Conservation (phyloP, 23 red algal genomes). For the Gracilaria caudata region DNA sequence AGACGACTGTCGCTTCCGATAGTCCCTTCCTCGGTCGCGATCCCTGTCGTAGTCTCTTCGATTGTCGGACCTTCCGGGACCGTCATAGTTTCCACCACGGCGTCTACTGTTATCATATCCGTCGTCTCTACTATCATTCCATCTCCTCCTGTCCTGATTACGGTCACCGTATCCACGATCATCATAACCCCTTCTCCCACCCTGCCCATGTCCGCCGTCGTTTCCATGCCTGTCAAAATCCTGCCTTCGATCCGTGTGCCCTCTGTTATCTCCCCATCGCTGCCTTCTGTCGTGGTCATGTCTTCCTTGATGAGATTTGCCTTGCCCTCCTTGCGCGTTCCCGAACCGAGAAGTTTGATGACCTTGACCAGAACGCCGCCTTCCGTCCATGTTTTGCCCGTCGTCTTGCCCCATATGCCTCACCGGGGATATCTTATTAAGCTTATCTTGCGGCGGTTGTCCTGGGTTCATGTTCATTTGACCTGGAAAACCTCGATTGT, state of each 20-base stretch:
- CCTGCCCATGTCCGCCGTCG: slow-evolving; percentile 37
- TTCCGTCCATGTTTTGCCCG: slow-evolving; percentile 20
- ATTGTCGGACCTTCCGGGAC: slow-evolving; percentile 22
- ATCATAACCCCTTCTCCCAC: slow-evolving; percentile 27
- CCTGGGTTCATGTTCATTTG: slow-evolving; percentile 28
- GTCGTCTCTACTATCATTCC: slow-evolving; percentile 32
- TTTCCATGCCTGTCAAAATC: slow-evolving; percentile 39
- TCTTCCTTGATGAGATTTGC: slow-evolving; percentile 32
- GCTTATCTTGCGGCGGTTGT: slow-evolving; percentile 25
- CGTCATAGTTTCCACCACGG: slow-evolving; percentile 41
- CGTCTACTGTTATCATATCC: slow-evolving; percentile 30
- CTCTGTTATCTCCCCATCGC: slow-evolving; percentile 46
- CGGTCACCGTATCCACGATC: slow-evolving; percentile 51
- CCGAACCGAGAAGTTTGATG: slow-evolving; percentile 37
- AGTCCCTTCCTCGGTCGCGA: slow-evolving; percentile 50
- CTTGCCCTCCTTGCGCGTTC: slow-evolving; percentile 28
- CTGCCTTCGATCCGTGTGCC: slow-evolving; percentile 34
- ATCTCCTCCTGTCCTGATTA: slow-evolving; percentile 59
- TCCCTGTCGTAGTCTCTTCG: slow-evolving; percentile 43
- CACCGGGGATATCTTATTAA: not conserved
- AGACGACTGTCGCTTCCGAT: slow-evolving; percentile 33
- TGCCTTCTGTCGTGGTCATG: slow-evolving; percentile 40
- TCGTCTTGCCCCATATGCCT: slow-evolving; percentile 20
- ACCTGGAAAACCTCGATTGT: slow-evolving; percentile 44
- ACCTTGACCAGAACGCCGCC: slow-evolving; percentile 16